Base-by-base conservation (phyloP, 768 basidiomycete genomes). In the Naganishia kalamii region DNA sequence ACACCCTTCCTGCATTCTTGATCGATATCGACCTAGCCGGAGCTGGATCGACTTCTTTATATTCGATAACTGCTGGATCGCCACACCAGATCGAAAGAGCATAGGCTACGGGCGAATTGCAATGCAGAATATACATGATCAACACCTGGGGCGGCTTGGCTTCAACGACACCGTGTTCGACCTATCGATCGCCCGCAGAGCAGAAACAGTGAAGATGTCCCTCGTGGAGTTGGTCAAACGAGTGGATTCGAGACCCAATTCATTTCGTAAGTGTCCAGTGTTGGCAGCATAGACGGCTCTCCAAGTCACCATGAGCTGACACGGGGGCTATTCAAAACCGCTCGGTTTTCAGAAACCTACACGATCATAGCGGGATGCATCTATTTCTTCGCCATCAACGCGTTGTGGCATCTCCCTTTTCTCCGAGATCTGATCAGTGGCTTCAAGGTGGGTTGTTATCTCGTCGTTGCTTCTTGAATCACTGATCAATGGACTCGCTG, bases 321-420 rank as follows among this genome's bases (percentile, higher is more conserved):
- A 3, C 29, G 19, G 6, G n/a, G 15, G 6, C 35, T 2, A 2
- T 32, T 54, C 13, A 30, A 27, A 52, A 35, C 15, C 8, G 12
- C 11, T 21, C 30, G 29, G n/a, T 25, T n/a, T 12, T 6, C 29
- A 77, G 74, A 77, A 48, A 74, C 73, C 15, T 74, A 75, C 60
- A 77, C 76, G 13, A 68, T 77, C 54, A 75, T 77, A 54, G 73
- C 72, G 21, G 73, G 70, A 44, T 75, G 74, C 68, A 71, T 77
- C 4, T 74, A 74, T 70, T 73, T 76, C 57, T 43, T 76, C 50
- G 72, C 65, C 0, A 73, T 74, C 27, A 62, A 76, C 27, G 71
- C 76, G 40, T 70, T 73, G 11, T 77, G 76, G 76, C 74, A 76
- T 66, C 67, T 76, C 49, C 76, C 76, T 13, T 64, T 77, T 25